Percentiles rank a stretch among this genome's conserved stretches.
Conservation (phyloP, 805 yeast genomes). For the Myxozyma mucilagina region DNA sequence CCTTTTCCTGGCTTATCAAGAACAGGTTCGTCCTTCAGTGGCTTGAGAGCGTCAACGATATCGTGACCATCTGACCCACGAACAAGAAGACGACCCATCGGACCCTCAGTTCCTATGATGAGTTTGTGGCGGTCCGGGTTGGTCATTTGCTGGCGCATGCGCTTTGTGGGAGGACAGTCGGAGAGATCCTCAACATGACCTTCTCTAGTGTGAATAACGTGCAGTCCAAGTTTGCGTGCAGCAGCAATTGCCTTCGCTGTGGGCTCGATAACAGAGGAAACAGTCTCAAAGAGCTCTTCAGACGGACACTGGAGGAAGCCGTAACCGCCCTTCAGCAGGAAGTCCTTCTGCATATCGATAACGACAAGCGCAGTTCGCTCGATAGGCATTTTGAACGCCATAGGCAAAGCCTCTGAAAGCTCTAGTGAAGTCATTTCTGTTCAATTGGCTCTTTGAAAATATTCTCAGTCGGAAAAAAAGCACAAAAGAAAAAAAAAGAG, state of each 20-base stretch:
- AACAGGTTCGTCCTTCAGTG: slow-evolving; percentile 36
- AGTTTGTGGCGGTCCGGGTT: slow-evolving; percentile 32
- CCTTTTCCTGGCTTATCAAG: slow-evolving; percentile 43
- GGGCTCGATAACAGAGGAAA: slow-evolving; percentile 34
- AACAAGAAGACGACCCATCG: slow-evolving; percentile 40
- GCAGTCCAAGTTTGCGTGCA: slow-evolving; percentile 38
- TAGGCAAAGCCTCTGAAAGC: slow-evolving; percentile 19
- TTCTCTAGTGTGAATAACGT: slow-evolving; percentile 41
- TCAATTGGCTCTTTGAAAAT: background rate
- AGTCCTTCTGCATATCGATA: slow-evolving; percentile 43
- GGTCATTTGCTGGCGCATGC: slow-evolving; percentile 35
- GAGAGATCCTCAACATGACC: slow-evolving; percentile 39
- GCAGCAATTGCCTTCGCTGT: slow-evolving; percentile 35
- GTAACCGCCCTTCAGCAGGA: slow-evolving; percentile 39
- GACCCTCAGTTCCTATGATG: slow-evolving; percentile 39
- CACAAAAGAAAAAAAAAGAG: background rate
- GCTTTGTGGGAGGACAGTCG: slow-evolving; percentile 39
- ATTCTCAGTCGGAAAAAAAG: background rate
- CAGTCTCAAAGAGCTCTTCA: slow-evolving; percentile 35
- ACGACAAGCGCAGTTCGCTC: slow-evolving; percentile 38
- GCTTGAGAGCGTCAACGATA: slow-evolving; percentile 39
- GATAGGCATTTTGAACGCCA: slow-evolving; percentile 32
- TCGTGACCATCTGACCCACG: slow-evolving; percentile 41
- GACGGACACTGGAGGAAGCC: slow-evolving; percentile 37
- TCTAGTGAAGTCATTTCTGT: slow-evolving; percentile 19